A percentile compares a stretch with the other conserved stretches of the same genome.
Conservation (phyloP, 768 basidiomycete species). For the Lactarius pseudohatsudake region DNA sequence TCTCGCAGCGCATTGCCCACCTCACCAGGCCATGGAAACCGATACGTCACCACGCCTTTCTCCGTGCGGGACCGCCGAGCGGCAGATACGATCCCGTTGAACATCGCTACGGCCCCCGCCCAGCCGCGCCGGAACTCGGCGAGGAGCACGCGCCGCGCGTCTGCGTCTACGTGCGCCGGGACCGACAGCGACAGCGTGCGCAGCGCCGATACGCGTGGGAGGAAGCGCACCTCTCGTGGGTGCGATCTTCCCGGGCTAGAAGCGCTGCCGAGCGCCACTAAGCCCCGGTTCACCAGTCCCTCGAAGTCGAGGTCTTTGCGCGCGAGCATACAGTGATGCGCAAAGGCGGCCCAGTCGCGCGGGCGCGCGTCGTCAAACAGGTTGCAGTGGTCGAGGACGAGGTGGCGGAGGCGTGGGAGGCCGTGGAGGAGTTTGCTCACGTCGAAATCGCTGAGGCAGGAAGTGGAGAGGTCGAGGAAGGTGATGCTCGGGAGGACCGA, state of each 20-base stretch:
- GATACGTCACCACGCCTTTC: conserved; percentile 41
- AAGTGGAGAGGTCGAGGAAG: conserved; percentile 77
- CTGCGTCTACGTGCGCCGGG: no score
- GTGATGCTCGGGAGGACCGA: conserved; percentile 35
- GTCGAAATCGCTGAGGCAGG: conserved; percentile 52
- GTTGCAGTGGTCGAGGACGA: conserved; percentile 70
- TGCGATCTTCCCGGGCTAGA: background rate
- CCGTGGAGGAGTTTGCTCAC: conserved; percentile 53
- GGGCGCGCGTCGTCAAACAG: conserved; percentile 48
- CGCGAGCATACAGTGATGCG: conserved; percentile 35
- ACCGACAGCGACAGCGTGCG: no score
- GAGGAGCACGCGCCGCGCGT: no score
- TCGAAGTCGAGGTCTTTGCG: conserved; percentile 37
- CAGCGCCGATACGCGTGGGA: conserved; percentile 44
- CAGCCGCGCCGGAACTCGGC: no score
- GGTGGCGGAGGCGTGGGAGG: conserved; percentile 53
- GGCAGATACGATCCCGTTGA: conserved; percentile 30
- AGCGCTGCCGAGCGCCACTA: background rate
- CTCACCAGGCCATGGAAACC: conserved; percentile 36
- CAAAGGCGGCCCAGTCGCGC: conserved; percentile 61
- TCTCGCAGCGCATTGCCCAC: conserved; percentile 23
- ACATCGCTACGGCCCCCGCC: no score
- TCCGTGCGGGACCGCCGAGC: no score
- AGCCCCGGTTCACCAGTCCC: background rate
- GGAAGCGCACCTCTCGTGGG: conserved; percentile 40